Conservation (phyloP, 176 grass and related monocot species). For the Bolboschoenus planiculmis region DNA sequence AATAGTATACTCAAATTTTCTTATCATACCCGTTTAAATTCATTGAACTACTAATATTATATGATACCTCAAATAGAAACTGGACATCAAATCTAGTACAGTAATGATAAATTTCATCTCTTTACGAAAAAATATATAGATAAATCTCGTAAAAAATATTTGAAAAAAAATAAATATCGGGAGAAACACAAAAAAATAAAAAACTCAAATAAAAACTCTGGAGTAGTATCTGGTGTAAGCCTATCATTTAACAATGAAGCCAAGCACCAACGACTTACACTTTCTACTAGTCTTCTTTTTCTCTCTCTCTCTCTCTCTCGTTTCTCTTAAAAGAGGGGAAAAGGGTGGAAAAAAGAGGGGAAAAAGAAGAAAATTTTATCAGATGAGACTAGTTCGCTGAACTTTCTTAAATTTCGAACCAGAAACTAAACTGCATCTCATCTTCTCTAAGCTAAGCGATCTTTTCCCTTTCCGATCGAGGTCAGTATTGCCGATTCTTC, state of each 20-base stretch:
- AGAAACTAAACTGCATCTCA: background rate
- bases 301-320: constrained; percentile 22
- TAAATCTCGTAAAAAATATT: too few relatives aligned
- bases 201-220: too few relatives aligned
- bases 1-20: background rate
- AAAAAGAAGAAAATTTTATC: constrained; percentile 9
- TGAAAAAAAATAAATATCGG: too few relatives aligned
- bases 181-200: too few relatives aligned
- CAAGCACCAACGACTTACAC: constrained; percentile 36
- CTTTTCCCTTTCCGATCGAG: constrained; percentile 24
- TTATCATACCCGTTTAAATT: background rate
- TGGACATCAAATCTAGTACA: too few relatives aligned
- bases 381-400: constrained; percentile 13
- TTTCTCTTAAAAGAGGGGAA: constrained; percentile 21
- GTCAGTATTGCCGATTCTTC: constrained; percentile 13
- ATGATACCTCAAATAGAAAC: background rate
- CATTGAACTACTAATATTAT: background rate
- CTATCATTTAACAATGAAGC: constrained; percentile 23
- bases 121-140: too few relatives aligned
- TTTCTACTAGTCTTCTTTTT: constrained; percentile 20
- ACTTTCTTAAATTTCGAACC: background rate
- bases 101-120: too few relatives aligned
- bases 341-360: background rate
- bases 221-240: background rate
- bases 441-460: background rate